Evolutionary conservation across 257 asterid genomes (phyloP).

Genomic region (Anisodus tanguticus): DNA sequence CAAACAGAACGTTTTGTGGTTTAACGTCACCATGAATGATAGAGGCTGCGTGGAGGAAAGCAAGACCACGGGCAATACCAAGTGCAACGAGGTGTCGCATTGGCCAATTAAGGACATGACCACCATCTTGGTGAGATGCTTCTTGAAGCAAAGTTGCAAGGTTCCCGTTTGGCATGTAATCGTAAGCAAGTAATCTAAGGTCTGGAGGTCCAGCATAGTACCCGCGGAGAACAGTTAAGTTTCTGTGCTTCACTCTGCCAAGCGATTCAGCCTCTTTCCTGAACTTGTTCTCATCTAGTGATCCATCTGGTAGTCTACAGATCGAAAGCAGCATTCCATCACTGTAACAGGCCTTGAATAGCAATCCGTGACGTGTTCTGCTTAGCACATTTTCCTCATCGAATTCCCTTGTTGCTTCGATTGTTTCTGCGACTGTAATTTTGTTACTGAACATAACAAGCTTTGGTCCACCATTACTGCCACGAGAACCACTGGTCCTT

Average conservation of each 20-base stretch:
- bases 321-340: constrained; percentile 79
- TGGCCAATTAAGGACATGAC: constrained; percentile 79
- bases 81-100: constrained; percentile 77
- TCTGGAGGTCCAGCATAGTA: constrained; percentile 69
- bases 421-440: constrained; percentile 70
- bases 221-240: constrained; percentile 72
- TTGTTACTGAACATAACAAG: constrained; percentile 72
- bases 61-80: constrained; percentile 68
- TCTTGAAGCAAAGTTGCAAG: constrained; percentile 70
- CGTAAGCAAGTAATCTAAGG: constrained; percentile 61
- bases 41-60: constrained; percentile 59
- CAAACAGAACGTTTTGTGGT: constrained; percentile 70
- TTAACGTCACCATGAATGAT: constrained; percentile 69
- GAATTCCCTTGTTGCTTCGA: constrained; percentile 70
- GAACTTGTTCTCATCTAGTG: constrained; percentile 56
- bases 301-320: constrained; percentile 56
- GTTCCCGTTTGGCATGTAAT: constrained; percentile 85
- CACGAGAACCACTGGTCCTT: constrained; percentile 68
- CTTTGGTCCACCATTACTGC: constrained; percentile 63
- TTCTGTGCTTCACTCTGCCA: constrained; percentile 71
- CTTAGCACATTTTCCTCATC: constrained; percentile 74
- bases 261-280: constrained; percentile 70
- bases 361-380: constrained; percentile 62
- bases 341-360: constrained; percentile 66
- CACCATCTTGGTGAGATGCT: constrained; percentile 83